phyloP scores from a whole-genome alignment of 2,329 filamentous ascomycete species.

The Cordyceps militaris region DNA sequence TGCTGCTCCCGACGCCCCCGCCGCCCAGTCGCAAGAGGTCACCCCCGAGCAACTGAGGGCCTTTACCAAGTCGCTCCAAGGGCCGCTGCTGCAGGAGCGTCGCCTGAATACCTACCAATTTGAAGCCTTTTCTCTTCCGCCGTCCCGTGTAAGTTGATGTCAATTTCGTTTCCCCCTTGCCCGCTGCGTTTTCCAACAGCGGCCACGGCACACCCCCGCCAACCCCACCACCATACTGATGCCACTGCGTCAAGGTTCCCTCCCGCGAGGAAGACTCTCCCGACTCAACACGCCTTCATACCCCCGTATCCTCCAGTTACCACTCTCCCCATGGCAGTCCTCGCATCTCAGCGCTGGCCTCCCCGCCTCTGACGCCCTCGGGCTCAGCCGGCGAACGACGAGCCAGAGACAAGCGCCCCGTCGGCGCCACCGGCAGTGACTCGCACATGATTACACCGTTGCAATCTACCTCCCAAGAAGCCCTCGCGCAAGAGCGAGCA shows the following conservation, averaged over 20 bases:
- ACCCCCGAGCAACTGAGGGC: slow-evolving; percentile 60
- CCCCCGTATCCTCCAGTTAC: slow-evolving; percentile 56
- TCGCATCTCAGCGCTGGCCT: slow-evolving; percentile 65
- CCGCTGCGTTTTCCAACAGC: background rate
- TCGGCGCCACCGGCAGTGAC: slow-evolving; percentile 32
- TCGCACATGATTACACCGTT: slow-evolving; percentile 60
- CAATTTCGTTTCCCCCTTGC: slow-evolving; percentile 33
- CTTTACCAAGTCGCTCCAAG: slow-evolving; percentile 65
- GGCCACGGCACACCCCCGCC: background rate
- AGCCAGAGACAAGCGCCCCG: slow-evolving; percentile 28
- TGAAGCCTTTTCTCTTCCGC: slow-evolving; percentile 82
- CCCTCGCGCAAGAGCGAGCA: slow-evolving; percentile 33
- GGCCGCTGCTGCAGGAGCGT: slow-evolving; percentile 69
- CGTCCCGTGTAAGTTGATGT: slow-evolving; percentile 75
- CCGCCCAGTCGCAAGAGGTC: slow-evolving; percentile 33
- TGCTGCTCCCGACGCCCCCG: slow-evolving; percentile 18
- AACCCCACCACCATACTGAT: slow-evolving; percentile 1
- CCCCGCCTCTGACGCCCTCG: slow-evolving; percentile 82
- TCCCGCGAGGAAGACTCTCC: slow-evolving; percentile 54
- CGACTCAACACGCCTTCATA: slow-evolving; percentile 57
- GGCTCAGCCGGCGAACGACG: slow-evolving; percentile 44
- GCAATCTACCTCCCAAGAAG: slow-evolving; percentile 51
- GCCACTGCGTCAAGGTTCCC: slow-evolving; percentile 37
- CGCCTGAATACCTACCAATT: slow-evolving; percentile 83
- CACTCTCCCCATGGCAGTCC: slow-evolving; percentile 63